phyloP scores from a whole-genome alignment of 176 grass and related monocot genomes.

The Bothriochloa decipiens region DNA sequence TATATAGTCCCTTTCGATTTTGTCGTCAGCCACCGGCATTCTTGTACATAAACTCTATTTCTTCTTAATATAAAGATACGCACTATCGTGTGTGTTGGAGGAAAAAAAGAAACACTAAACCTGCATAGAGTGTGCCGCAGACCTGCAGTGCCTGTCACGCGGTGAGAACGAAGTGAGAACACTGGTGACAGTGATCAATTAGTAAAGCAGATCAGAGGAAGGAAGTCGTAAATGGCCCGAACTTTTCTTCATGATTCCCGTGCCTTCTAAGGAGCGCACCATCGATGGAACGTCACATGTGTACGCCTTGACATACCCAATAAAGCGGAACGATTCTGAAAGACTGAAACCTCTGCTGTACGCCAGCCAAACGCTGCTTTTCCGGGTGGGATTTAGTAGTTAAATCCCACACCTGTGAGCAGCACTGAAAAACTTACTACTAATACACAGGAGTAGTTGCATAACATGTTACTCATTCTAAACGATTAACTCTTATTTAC shows the following conservation, averaged over 20 bases:
- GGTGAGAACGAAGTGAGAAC: too few species aligned
- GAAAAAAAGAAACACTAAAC: too few species aligned
- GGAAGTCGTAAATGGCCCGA: background rate
- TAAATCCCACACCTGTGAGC: background rate
- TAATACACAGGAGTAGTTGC: background rate
- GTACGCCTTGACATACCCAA: background rate
- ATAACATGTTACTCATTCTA: background rate
- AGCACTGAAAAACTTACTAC: background rate
- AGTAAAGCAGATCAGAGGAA: too few species aligned
- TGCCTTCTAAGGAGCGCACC: background rate
- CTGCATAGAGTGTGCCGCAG: too few species aligned
- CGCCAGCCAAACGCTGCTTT: background rate
- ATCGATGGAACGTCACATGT: background rate
- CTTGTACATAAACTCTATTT: too few species aligned
- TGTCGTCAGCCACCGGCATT: too few species aligned
- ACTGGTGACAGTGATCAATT: too few species aligned
- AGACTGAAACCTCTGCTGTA: background rate
- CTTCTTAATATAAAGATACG: too few species aligned
- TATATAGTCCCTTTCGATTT: too few species aligned
- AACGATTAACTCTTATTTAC: slow-evolving; percentile 6
- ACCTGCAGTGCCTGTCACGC: too few species aligned
- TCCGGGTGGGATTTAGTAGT: background rate
- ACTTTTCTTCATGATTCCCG: background rate
- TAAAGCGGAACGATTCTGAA: background rate
- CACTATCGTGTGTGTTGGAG: too few species aligned